phyloP scores from a whole-genome alignment of 106 monocot species.

The Dioscorea zingiberensis region DNA sequence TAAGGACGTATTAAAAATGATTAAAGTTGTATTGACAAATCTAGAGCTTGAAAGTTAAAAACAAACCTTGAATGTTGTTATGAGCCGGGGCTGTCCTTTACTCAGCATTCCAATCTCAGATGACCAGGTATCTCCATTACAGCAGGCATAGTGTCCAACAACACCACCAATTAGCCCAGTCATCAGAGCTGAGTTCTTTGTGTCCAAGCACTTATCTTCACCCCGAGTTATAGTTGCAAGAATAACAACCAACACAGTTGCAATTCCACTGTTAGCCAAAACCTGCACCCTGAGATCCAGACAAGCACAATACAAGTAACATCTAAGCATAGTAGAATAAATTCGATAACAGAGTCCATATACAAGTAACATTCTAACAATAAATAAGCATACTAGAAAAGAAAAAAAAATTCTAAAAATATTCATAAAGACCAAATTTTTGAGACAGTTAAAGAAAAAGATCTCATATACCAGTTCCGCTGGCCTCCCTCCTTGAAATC shows the following conservation, averaged over 20 bases:
- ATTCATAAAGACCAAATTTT: neutral
- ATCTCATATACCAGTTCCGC: conserved; percentile 72
- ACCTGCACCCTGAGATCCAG: conserved; percentile 51
- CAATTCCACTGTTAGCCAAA: conserved; percentile 67
- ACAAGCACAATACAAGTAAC: neutral
- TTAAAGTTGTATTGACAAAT: too few species aligned
- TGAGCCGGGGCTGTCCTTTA: conserved; percentile 53
- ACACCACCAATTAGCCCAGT: conserved; percentile 82
- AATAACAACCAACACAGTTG: conserved; percentile 52
- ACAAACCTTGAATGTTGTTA: conserved; percentile 82
- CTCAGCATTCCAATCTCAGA: conserved; percentile 89
- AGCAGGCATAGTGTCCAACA: conserved; percentile 92
- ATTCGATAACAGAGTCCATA: too few species aligned
- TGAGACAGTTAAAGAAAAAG: neutral
- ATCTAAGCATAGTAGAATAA: too few species aligned
- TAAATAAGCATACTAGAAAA: neutral
- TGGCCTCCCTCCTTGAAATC: conserved; percentile 87
- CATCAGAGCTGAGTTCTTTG: conserved; percentile 44
- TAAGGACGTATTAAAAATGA: too few species aligned
- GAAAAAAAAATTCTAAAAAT: neutral
- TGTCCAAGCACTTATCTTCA: conserved; percentile 67
- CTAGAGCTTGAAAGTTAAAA: neutral
- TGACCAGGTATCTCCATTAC: conserved; percentile 98
- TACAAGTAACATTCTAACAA: too few species aligned
- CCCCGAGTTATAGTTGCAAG: conserved; percentile 29